A percentile compares a stretch with the other conserved stretches of the same genome.
phyloP scores from a whole-genome alignment of 164 flowering plant species.

The Tinospora cordifolia region DNA sequence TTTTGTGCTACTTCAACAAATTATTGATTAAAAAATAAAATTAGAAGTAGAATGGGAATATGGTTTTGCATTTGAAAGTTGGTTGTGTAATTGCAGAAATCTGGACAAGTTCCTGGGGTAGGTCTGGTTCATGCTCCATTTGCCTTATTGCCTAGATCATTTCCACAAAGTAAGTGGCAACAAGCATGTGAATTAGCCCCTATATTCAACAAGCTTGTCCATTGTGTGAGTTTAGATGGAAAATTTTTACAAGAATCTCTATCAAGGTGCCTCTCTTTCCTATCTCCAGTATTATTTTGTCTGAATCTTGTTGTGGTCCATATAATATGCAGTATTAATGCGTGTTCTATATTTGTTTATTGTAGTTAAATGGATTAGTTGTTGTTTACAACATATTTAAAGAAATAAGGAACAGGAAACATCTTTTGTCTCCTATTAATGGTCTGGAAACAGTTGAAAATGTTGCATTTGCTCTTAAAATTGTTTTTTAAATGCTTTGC shows the following conservation, averaged over 20 bases:
- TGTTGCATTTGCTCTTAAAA: background rate
- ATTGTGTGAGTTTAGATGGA: slow-evolving; percentile 90
- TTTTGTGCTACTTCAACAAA: background rate
- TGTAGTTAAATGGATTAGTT: background rate
- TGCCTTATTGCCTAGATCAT: slow-evolving; percentile 65
- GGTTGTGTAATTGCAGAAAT: slow-evolving; percentile 42
- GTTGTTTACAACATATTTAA: background rate
- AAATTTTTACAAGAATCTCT: slow-evolving; percentile 75
- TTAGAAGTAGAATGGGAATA: background rate
- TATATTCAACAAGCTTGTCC: slow-evolving; percentile 85
- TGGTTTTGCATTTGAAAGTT: slow-evolving; percentile 13
- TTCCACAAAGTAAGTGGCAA: slow-evolving; percentile 65
- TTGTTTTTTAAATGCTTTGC: slow-evolving; percentile 20
- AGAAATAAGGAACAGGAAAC: background rate
- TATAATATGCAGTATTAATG: too few species aligned
- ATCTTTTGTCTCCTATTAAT: slow-evolving; percentile 2
- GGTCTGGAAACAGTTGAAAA: slow-evolving; percentile 3
- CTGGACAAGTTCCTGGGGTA: slow-evolving; percentile 85
- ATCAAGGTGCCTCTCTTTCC: slow-evolving; percentile 49
- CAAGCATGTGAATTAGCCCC: slow-evolving; percentile 91
- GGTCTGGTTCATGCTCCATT: slow-evolving; percentile 89
- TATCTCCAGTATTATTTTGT: background rate
- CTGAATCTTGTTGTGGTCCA: too few species aligned
- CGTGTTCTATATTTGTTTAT: background rate
- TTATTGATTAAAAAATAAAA: background rate